Evolutionary conservation across 805 yeast genomes (phyloP).

Genomic region (Vanderwaltozyma verrucispora): DNA sequence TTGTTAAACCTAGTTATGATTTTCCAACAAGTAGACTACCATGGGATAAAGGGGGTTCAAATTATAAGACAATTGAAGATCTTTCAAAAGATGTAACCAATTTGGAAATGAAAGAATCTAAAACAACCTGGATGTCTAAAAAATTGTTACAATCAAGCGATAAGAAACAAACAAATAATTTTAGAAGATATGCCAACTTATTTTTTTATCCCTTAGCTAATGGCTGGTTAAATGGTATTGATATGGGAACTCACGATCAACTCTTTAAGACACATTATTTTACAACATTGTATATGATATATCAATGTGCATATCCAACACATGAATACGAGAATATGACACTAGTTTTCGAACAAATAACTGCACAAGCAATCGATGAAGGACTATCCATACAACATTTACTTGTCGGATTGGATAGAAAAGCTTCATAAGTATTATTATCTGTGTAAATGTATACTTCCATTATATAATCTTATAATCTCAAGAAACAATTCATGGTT

Average conservation of each 20-base stretch:
- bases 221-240: constrained; percentile 45
- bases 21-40: constrained; percentile 29
- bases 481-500: too few relatives aligned
- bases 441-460: too few relatives aligned
- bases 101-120: background rate
- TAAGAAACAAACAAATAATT: constrained; percentile 15
- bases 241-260: constrained; percentile 43
- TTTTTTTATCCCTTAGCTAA: constrained; percentile 46
- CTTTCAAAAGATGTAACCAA: background rate
- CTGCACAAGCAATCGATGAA: constrained; percentile 16
- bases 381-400: constrained; percentile 8
- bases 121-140: constrained; percentile 27
- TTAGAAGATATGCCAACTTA: constrained; percentile 30
- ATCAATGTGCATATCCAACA: constrained; percentile 40
- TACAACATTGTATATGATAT: constrained; percentile 35
- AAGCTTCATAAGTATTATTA: too few relatives aligned
- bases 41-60: constrained; percentile 11
- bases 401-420: background rate
- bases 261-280: constrained; percentile 43
- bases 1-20: constrained; percentile 29
- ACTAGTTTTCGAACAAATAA: constrained; percentile 20
- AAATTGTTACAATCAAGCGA: constrained; percentile 14
- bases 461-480: too few relatives aligned
- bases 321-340: constrained; percentile 30
- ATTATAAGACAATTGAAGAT: background rate